phyloP scores from a whole-genome alignment of 495 filamentous ascomycete genomes.

The Trichoderma asperelloides region DNA sequence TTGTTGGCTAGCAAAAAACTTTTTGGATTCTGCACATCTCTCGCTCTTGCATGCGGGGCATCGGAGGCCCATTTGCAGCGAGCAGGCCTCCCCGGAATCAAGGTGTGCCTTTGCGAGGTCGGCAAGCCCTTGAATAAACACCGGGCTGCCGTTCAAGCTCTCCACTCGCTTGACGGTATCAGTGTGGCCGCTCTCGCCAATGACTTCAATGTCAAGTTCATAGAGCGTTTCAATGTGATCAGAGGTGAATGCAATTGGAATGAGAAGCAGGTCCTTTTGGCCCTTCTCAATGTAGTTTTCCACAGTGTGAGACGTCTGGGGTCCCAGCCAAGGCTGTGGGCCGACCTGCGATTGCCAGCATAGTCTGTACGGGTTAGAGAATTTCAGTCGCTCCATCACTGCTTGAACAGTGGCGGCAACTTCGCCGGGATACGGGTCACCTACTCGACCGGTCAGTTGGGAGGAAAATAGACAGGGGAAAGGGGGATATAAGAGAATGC shows the following conservation, averaged over 20 bases:
- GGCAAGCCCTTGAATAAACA: slow-evolving; percentile 87
- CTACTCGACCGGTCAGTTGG: slow-evolving; percentile 26
- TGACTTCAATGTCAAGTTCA: slow-evolving; percentile 93
- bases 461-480: neutral
- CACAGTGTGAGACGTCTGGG: slow-evolving; percentile 84
- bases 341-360: slow-evolving; percentile 99
- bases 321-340: slow-evolving; percentile 88
- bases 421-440: slow-evolving; percentile 93
- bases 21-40: slow-evolving; percentile 80
- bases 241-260: slow-evolving; percentile 95
- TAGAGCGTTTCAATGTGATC: slow-evolving; percentile 98
- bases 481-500: neutral
- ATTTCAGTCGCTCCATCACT: slow-evolving; percentile 82
- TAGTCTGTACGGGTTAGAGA: slow-evolving; percentile 81
- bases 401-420: slow-evolving; percentile 96
- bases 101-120: slow-evolving; percentile 77
- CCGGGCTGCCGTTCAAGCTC: slow-evolving; percentile 82
- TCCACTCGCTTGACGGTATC: slow-evolving; percentile 83
- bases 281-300: slow-evolving; percentile 82
- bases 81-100: slow-evolving; percentile 53
- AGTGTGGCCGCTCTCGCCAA: slow-evolving; percentile 72
- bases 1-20: slow-evolving; percentile 66
- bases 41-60: slow-evolving; percentile 94
- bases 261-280: slow-evolving; percentile 80
- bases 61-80: slow-evolving; percentile 77